These are phyloP conservation scores for Tolypocladium nubicola DNA, from an alignment of 2,329 filamentous ascomycete genomes.

Conservation along the genomic window DNA sequence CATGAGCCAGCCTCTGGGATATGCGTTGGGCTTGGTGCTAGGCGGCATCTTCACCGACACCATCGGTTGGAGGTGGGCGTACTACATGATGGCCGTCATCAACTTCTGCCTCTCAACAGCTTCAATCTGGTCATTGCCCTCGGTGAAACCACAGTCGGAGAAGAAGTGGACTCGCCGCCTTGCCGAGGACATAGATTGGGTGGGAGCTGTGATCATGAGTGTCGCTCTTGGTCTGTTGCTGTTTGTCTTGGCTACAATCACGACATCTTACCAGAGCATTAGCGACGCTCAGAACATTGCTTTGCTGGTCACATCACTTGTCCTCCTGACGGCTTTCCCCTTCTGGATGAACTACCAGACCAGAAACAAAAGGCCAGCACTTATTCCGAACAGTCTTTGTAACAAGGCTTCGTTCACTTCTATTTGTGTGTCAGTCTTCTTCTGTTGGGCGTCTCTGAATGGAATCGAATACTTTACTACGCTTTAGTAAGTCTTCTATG, in stretches of 20 bases:
- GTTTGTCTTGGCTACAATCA: conserved; percentile 38
- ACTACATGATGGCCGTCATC: conserved; percentile 27
- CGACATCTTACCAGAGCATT: conserved; percentile 27
- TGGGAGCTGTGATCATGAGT: conserved; percentile 35
- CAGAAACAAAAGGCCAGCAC: conserved; percentile 32
- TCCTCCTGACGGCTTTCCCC: conserved; percentile 37
- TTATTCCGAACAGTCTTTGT: conserved; percentile 53
- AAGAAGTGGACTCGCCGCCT: conserved; percentile 15
- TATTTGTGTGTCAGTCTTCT: conserved; percentile 39
- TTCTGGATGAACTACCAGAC: conserved; percentile 44
- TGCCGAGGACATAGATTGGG: conserved; percentile 39
- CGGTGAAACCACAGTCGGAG: conserved; percentile 9
- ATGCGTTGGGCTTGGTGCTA: conserved; percentile 36
- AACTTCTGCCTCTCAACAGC: conserved; percentile 23
- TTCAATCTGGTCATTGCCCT: conserved; percentile 25
- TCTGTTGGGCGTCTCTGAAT: conserved; percentile 35
- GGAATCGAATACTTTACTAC: conserved; percentile 36
- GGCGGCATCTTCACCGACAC: conserved; percentile 37
- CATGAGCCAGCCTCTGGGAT: conserved; percentile 33
- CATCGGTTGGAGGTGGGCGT: conserved; percentile 36
- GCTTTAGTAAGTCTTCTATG: conserved; percentile 27
- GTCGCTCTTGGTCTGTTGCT: conserved; percentile 35
- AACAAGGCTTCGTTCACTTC: conserved; percentile 41
- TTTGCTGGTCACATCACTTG: conserved; percentile 30
- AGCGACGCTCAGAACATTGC: conserved; percentile 28